phyloP scores from a whole-genome alignment of 1,284 basidiomycete species.

The Irpex lacteus region DNA sequence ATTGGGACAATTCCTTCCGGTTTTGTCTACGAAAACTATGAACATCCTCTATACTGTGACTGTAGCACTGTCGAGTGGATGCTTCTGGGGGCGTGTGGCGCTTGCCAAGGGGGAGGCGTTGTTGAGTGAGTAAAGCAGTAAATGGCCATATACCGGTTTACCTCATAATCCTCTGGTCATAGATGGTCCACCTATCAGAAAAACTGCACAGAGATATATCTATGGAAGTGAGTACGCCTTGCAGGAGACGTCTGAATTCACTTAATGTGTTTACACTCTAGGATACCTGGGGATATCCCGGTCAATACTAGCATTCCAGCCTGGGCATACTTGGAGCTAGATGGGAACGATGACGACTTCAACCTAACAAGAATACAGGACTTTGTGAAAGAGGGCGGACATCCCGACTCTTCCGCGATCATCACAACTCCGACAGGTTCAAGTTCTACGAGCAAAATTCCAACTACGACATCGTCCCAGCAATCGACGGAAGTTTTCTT shows the following conservation, averaged over 20 bases:
- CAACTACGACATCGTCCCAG: not conserved
- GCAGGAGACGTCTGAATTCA: not conserved
- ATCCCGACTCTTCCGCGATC: not conserved
- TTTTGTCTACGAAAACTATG: not conserved
- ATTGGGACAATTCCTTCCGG: not conserved
- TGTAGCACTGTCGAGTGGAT: not conserved
- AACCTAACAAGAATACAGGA: not conserved
- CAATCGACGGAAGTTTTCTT: too few relatives aligned
- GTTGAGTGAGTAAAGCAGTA: not conserved
- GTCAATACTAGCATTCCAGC: slow-evolving; percentile 5
- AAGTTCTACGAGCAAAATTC: not conserved
- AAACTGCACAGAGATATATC: not conserved
- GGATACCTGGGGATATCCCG: slow-evolving; percentile 4
- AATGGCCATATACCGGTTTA: too few relatives aligned
- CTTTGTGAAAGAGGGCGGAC: not conserved
- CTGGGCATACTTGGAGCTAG: slow-evolving; percentile 7
- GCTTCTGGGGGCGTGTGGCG: not conserved
- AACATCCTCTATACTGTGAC: not conserved
- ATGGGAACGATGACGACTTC: not conserved
- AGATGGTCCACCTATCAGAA: not conserved
- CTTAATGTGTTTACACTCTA: not conserved
- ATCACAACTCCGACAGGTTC: not conserved
- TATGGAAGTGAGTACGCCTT: not conserved
- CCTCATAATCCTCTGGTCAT: not conserved
- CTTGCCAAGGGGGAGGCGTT: not conserved